Evolutionary conservation across 192 early-diverging fungal genomes (phyloP).

Genomic region (Haplosporangium gracile): DNA sequence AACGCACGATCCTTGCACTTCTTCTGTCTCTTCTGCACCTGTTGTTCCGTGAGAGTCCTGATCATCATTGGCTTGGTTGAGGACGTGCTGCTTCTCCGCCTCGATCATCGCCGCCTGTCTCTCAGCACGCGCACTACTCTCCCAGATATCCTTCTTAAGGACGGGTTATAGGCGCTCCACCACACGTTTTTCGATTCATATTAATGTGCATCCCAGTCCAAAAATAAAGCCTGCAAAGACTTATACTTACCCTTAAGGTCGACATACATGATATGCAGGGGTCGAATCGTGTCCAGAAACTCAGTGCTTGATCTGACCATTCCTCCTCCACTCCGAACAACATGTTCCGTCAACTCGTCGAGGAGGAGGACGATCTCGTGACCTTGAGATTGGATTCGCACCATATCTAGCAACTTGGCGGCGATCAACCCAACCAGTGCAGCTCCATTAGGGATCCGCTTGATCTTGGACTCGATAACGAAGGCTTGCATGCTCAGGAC

Average conservation of each 20-base stretch:
- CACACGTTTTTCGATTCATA: neutral
- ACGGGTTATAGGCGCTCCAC: neutral
- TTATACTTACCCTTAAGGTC: conserved; percentile 8
- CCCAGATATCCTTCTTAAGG: neutral
- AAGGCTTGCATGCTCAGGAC: neutral
- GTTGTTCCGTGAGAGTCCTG: neutral
- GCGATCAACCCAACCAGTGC: neutral
- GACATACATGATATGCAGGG: neutral
- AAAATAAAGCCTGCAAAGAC: neutral
- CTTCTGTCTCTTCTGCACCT: neutral
- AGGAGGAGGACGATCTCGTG: neutral
- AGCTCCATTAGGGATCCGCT: neutral
- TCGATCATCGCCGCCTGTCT: conserved; percentile 5
- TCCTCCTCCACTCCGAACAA: neutral
- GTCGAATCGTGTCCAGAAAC: conserved; percentile 12
- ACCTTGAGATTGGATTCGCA: neutral
- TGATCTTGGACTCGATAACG: neutral
- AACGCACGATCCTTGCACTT: neutral
- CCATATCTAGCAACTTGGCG: neutral
- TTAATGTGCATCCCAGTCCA: neutral
- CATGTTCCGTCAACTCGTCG: neutral
- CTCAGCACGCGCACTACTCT: neutral
- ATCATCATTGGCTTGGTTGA: neutral
- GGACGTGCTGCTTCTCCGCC: neutral
- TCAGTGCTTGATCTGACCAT: conserved; percentile 5